Conservation (phyloP, 345 rosid genomes). For the Melastoma malabathricum region DNA sequence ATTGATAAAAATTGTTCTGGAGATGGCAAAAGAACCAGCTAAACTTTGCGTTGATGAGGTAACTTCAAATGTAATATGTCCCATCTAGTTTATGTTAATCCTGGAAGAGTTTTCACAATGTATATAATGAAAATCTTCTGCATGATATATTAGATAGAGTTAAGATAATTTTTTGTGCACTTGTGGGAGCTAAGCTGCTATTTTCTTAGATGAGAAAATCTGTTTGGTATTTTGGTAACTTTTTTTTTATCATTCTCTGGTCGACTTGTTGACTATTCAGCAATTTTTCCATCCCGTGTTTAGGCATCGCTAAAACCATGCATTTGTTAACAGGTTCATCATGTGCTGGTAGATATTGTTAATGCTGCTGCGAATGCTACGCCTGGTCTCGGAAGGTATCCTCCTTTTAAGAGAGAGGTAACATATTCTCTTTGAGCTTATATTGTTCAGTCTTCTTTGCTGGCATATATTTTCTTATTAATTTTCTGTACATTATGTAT, state of each 20-base stretch:
- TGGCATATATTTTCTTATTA: not conserved
- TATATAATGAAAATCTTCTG: too few relatives aligned
- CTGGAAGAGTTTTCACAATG: too few relatives aligned
- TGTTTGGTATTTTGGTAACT: too few relatives aligned
- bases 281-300: not conserved
- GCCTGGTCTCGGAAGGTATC: conserved; percentile 97
- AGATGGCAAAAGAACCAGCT: conserved; percentile 97
- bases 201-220: too few relatives aligned
- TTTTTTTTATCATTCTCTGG: not conserved
- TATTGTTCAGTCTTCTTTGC: conserved; percentile 1
- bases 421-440: conserved; percentile 4
- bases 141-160: too few relatives aligned
- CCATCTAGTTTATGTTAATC: not conserved
- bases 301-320: not conserved
- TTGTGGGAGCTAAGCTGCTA: too few relatives aligned
- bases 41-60: conserved; percentile 97
- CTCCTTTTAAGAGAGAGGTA: conserved; percentile 96
- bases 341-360: conserved; percentile 79
- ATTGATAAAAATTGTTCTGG: conserved; percentile 86
- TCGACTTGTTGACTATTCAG: not conserved
- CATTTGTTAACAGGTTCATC: conserved; percentile 57
- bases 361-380: conserved; percentile 86
- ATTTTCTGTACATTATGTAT: conserved; percentile 1
- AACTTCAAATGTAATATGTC: conserved; percentile 1
- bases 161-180: too few relatives aligned